phyloP scores from a whole-genome alignment of 1,284 basidiomycete genomes.

The Ganoderma sp. region DNA sequence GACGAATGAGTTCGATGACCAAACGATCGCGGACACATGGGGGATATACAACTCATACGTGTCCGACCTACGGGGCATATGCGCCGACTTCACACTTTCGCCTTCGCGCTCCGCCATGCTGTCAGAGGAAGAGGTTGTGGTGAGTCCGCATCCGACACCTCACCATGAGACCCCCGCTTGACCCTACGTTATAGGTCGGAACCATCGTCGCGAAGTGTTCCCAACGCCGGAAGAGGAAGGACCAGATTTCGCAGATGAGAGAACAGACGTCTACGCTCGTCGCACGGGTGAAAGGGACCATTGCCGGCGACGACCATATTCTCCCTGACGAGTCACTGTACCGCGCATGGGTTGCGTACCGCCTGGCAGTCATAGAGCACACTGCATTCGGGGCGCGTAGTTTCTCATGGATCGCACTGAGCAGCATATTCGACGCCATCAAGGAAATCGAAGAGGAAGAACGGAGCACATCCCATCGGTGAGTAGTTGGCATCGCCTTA shows the following conservation, averaged over 20 bases:
- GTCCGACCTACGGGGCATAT: constrained; percentile 55
- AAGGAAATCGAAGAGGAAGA: constrained; percentile 44
- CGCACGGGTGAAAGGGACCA: constrained; percentile 51
- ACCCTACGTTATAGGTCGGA: constrained; percentile 44
- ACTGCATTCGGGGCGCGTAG: constrained; percentile 61
- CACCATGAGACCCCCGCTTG: neutral
- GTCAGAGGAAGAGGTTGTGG: constrained; percentile 64
- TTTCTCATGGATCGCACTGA: constrained; percentile 65
- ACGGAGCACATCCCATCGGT: constrained; percentile 16
- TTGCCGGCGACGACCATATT: constrained; percentile 53
- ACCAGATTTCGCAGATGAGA: constrained; percentile 57
- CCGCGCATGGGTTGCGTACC: constrained; percentile 60
- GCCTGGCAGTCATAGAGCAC: constrained; percentile 45
- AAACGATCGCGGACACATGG: constrained; percentile 36
- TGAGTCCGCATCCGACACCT: neutral
- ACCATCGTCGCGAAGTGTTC: constrained; percentile 66
- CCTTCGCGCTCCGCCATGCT: constrained; percentile 49
- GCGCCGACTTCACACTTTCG: constrained; percentile 54
- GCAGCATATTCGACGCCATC: constrained; percentile 54
- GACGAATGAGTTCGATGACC: constrained; percentile 28
- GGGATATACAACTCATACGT: constrained; percentile 54
- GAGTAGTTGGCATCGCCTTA: neutral
- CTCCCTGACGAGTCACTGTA: constrained; percentile 47
- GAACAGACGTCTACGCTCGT: constrained; percentile 60
- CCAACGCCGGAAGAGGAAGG: constrained; percentile 58